Base-by-base conservation (phyloP, 1,284 basidiomycete species). In the Earliella scabrosa region DNA sequence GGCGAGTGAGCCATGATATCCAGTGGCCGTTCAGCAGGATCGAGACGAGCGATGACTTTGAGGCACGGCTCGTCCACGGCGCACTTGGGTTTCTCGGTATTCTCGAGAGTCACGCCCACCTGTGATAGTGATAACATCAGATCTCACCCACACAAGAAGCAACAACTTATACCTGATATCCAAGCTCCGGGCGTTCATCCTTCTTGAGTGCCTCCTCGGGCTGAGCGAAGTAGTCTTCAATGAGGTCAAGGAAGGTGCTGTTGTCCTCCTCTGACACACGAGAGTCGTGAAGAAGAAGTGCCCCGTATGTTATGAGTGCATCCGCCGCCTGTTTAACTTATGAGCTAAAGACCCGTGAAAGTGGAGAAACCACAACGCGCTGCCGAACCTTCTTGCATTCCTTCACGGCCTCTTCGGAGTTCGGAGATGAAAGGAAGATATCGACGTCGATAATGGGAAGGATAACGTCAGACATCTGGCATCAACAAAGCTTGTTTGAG, bases 51-150 rank as follows among this genome's bases (percentile, higher is more conserved):
- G 59, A 93, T 93, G 45, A 93, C 77, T 45, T 78, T 76, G 44
- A 91, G 76, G 65, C 91, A 93, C 8, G 88, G 83, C 58, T 89
- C 86, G 65, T 92, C 82, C 44, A 86, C 80, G 43, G 88, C 88
- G 71, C 93, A 95, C 71, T 91, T 93, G 8, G 92, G 92, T 68
- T 93, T 94, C 75, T 97, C 94, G 0, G 93, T 97, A 71, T 95
- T 93, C 75, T 96, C 94, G 20, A 96, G 83, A 1, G 93, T 95
- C 10, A 93, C 92, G 1, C 93, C 93, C 59, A 92, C 81, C 73
- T 71, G 31, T 14, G 4, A n/a, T n/a, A n/a, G n/a, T n/a, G n/a
- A n/a, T n/a, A n/a, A n/a, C n/a, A n/a, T n/a, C n/a, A n/a, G n/a
- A n/a, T n/a, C n/a, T n/a, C n/a, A n/a, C n/a, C n/a, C n/a, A n/a